Evolutionary conservation across 257 asterid genomes (phyloP).

Genomic region (Salvia splendens): DNA sequence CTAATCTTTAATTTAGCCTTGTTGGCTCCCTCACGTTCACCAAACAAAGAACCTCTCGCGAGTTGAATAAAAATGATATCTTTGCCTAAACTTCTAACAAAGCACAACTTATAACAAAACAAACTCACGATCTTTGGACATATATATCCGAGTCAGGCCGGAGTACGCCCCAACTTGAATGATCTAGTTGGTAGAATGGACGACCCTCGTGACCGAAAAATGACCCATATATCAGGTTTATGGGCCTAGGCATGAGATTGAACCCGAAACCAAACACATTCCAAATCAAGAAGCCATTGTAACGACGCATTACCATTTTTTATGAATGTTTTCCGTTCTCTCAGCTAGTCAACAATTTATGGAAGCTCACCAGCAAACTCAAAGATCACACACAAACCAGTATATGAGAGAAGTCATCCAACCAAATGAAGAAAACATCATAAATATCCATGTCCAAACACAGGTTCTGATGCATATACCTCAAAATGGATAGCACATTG

Average conservation of each 20-base stretch:
- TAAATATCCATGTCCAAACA: slow-evolving; percentile 4
- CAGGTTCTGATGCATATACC: neutral
- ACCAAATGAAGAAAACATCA: neutral
- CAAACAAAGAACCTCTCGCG: no score
- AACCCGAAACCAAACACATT: neutral
- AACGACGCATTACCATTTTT: neutral
- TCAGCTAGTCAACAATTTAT: neutral
- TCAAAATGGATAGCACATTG: slow-evolving; percentile 18
- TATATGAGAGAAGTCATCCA: neutral
- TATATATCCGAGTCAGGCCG: no score
- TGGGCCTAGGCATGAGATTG: no score
- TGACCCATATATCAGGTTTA: neutral
- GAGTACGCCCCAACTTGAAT: neutral
- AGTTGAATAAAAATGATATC: no score
- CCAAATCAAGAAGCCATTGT: neutral
- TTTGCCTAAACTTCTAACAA: no score
- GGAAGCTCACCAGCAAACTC: neutral
- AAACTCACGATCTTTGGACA: no score
- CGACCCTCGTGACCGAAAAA: neutral
- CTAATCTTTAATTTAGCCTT: no score
- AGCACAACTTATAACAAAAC: no score
- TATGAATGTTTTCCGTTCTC: neutral
- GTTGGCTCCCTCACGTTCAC: no score
- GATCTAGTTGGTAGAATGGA: neutral
- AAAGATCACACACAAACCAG: slow-evolving; percentile 7